Percentiles rank a stretch among this genome's conserved stretches.
Conservation (phyloP, 2,329 filamentous ascomycete genomes). For the Colletotrichum somersetense region DNA sequence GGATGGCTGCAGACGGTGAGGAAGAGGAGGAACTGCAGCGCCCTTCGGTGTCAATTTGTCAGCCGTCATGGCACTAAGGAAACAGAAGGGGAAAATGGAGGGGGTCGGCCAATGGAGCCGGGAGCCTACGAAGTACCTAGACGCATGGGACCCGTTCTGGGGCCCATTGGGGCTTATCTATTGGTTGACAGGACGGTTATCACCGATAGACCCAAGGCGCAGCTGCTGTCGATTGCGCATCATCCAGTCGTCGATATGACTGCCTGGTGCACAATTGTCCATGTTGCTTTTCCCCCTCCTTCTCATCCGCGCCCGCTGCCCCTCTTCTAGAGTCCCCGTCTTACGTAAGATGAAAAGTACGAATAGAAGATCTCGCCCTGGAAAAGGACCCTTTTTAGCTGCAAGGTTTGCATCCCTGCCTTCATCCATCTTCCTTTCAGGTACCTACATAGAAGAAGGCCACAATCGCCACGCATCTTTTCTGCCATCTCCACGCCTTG, state of each 20-base stretch:
- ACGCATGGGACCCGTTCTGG: not conserved
- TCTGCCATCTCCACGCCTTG: slow-evolving; percentile 16
- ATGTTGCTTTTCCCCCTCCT: slow-evolving; percentile 8
- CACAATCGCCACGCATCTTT: slow-evolving; percentile 33
- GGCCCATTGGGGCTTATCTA: slow-evolving; percentile 27
- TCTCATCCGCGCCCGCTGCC: not conserved
- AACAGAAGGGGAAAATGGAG: slow-evolving; percentile 31
- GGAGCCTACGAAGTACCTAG: not conserved
- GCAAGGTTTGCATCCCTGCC: not conserved
- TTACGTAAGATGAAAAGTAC: not conserved
- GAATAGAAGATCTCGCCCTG: slow-evolving; percentile 4
- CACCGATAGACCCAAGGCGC: slow-evolving; percentile 17
- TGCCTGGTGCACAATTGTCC: slow-evolving; percentile 11
- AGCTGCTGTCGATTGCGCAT: slow-evolving; percentile 32
- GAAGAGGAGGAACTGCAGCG: slow-evolving; percentile 43
- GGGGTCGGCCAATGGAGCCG: slow-evolving; percentile 32
- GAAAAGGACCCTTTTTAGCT: not conserved
- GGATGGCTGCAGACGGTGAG: slow-evolving; percentile 37
- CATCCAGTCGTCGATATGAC: slow-evolving; percentile 24
- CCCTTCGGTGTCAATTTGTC: slow-evolving; percentile 41
- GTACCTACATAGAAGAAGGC: slow-evolving; percentile 15
- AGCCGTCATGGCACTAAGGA: slow-evolving; percentile 33
- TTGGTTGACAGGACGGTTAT: slow-evolving; percentile 12
- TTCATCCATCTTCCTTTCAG: slow-evolving; percentile 13
- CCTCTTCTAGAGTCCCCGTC: not conserved